Conservation (phyloP, 164 flowering plant genomes). For the Annona squamosa region DNA sequence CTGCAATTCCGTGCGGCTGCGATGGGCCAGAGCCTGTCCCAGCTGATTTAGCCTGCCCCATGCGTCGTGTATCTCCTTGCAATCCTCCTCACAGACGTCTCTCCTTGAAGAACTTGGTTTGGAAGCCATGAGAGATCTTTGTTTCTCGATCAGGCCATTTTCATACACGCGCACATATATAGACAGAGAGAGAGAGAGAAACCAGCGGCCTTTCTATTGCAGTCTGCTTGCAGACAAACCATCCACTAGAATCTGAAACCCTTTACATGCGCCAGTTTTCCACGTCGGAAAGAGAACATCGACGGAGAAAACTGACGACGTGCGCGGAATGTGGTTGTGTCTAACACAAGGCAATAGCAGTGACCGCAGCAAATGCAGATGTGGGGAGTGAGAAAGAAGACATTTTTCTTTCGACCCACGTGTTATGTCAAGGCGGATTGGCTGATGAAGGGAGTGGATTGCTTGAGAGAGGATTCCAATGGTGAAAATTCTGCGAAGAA, state of each 20-base stretch:
- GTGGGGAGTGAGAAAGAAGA: too few relatives aligned
- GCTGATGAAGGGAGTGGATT: too few relatives aligned
- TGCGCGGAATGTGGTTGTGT: too few relatives aligned
- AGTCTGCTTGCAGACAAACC: not conserved
- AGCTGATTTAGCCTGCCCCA: conserved; percentile 21
- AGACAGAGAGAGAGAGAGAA: not conserved
- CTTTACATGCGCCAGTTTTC: not conserved
- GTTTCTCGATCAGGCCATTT: too few relatives aligned
- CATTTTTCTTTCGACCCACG: too few relatives aligned
- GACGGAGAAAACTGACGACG: too few relatives aligned
- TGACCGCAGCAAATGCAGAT: too few relatives aligned
- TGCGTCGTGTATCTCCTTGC: conserved; percentile 45
- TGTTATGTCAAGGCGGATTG: too few relatives aligned
- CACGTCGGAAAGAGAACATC: not conserved
- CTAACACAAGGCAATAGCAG: too few relatives aligned
- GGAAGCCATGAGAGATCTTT: conserved; percentile 20
- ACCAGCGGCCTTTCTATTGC: not conserved
- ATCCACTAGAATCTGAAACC: not conserved
- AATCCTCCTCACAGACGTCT: conserved; percentile 24
- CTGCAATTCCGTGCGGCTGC: conserved; percentile 25
- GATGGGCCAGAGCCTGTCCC: conserved; percentile 23
- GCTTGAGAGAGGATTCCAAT: too few relatives aligned
- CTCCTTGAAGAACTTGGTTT: conserved; percentile 14
- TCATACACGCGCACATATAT: not conserved
- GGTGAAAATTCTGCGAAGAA: too few relatives aligned